Conservation (phyloP, 139 green algal species). For the Dunaliella sp. region DNA sequence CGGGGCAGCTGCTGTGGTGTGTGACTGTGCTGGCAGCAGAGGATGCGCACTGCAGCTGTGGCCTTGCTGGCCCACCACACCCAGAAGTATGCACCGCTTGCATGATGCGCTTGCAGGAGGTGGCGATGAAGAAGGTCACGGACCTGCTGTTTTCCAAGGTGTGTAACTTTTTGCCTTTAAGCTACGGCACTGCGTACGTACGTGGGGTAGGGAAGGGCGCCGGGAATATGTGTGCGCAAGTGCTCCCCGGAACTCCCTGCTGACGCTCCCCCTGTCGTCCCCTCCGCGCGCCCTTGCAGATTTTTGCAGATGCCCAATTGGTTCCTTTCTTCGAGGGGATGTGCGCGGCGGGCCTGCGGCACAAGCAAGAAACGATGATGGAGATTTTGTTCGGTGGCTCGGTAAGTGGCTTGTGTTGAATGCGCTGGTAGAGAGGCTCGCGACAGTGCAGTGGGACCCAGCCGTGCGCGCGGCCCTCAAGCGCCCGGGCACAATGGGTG, state of each 20-base stretch:
- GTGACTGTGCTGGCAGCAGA: not conserved
- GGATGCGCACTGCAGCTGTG: not conserved
- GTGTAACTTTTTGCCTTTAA: not conserved
- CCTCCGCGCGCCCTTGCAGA: not conserved
- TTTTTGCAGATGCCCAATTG: slow-evolving; percentile 6
- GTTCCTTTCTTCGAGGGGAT: slow-evolving; percentile 19
- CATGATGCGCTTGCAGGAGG: not conserved
- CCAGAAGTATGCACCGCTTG: not conserved
- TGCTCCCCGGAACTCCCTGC: no score
- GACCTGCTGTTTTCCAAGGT: slow-evolving; percentile 23
- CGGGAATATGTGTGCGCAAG: no score
- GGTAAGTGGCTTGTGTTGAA: not conserved
- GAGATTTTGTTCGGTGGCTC: slow-evolving; percentile 18
- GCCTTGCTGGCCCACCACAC: not conserved
- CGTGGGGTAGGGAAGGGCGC: no score
- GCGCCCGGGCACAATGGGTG: no score
- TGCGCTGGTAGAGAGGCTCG: slow-evolving; percentile 8
- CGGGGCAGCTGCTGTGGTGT: not conserved
- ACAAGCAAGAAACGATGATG: slow-evolving; percentile 25
- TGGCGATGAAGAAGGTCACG: slow-evolving; percentile 23
- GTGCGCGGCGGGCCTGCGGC: not conserved
- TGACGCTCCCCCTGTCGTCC: not conserved
- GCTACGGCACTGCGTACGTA: no score
- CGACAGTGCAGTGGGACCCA: no score
- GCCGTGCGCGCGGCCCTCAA: no score